Conservation (phyloP, 129 eudicot species). For the Heracleum sosnowskyi region DNA sequence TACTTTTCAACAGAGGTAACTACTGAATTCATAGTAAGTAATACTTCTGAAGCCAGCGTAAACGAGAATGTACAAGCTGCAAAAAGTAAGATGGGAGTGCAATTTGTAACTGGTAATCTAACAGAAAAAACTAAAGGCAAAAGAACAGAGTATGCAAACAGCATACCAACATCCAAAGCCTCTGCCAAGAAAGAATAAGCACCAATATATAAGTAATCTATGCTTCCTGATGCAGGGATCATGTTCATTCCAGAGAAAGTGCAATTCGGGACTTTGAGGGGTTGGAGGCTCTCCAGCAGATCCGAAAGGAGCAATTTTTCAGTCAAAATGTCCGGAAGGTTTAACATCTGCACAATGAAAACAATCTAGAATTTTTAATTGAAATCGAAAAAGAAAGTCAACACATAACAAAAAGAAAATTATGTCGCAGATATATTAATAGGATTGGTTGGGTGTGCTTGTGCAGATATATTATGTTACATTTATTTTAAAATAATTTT, state of each 20-base stretch:
- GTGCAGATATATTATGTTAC: too few relatives aligned
- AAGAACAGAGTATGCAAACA: not conserved
- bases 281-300: slow-evolving; percentile 67
- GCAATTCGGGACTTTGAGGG: slow-evolving; percentile 29
- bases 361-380: slow-evolving; percentile 7
- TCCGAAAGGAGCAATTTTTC: slow-evolving; percentile 35
- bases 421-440: not conserved
- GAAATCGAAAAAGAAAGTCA: not conserved
- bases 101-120: slow-evolving; percentile 11
- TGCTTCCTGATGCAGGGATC: slow-evolving; percentile 47
- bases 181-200: slow-evolving; percentile 51
- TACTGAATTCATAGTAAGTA: slow-evolving; percentile 47
- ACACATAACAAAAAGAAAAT: not conserved
- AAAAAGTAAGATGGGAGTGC: slow-evolving; percentile 15
- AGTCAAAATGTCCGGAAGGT: slow-evolving; percentile 31
- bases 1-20: slow-evolving; percentile 39
- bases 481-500: too few relatives aligned
- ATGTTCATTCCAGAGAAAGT: slow-evolving; percentile 32
- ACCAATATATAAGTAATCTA: slow-evolving; percentile 55
- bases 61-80: slow-evolving; percentile 64
- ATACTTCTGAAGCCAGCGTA: slow-evolving; percentile 62
- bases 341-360: slow-evolving; percentile 47
- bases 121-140: not conserved
- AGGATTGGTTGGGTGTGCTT: not conserved
- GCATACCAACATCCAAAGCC: slow-evolving; percentile 56